phyloP scores from a whole-genome alignment of 768 basidiomycete species.

The Baorangia bicolor region DNA sequence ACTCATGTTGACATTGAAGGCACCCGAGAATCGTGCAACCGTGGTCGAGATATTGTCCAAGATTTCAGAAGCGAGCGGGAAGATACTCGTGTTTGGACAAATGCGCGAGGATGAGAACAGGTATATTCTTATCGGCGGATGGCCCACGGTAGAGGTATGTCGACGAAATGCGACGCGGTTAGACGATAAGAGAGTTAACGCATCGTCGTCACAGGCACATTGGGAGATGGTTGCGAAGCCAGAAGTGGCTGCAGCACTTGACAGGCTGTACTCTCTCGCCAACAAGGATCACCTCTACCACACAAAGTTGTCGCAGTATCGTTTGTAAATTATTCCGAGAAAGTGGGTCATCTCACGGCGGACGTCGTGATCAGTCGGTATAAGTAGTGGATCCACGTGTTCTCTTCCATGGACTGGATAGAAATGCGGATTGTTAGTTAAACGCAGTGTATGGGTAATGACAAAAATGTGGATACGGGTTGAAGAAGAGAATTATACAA shows the following conservation, averaged over 20 bases:
- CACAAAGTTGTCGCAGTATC: conserved; percentile 7
- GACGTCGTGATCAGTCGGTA: neutral
- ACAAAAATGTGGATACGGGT: no score
- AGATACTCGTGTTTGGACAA: conserved; percentile 21
- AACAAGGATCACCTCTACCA: conserved; percentile 16
- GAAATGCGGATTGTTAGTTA: neutral
- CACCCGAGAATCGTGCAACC: conserved; percentile 19
- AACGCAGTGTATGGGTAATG: no score
- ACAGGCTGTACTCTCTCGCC: conserved; percentile 12
- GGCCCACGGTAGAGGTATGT: conserved; percentile 27
- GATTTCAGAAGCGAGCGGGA: conserved; percentile 9
- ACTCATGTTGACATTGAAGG: conserved; percentile 19
- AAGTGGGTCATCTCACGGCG: neutral
- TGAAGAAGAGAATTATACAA: no score
- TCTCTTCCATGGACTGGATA: neutral
- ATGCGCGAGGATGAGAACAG: conserved; percentile 21
- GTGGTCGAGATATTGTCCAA: conserved; percentile 11
- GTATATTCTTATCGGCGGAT: conserved; percentile 20
- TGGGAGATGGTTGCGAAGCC: conserved; percentile 4
- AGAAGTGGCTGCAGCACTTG: conserved; percentile 3
- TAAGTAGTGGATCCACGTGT: neutral
- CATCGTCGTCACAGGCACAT: conserved; percentile 15
- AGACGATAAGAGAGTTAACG: neutral
- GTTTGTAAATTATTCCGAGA: neutral
- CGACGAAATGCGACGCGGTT: neutral